phyloP scores from a whole-genome alignment of 495 filamentous ascomycete species.

The Articulospora tetracladia region DNA sequence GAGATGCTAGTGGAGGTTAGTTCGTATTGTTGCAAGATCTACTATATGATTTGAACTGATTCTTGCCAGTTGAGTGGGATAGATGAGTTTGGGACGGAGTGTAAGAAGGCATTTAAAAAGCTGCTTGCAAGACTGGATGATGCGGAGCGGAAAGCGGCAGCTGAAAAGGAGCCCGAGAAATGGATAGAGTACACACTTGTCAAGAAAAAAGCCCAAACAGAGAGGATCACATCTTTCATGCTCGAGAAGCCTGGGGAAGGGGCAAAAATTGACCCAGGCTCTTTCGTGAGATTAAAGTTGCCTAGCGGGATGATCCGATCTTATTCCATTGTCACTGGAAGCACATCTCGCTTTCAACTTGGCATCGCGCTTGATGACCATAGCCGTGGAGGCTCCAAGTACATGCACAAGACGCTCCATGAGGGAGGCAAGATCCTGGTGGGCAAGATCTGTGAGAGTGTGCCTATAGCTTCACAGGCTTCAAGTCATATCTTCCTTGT shows the following conservation, averaged over 20 bases:
- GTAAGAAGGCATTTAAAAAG: constrained; percentile 35
- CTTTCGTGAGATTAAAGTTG: constrained; percentile 41
- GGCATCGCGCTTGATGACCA: constrained; percentile 41
- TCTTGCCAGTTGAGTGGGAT: constrained; percentile 32
- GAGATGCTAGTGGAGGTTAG: constrained; percentile 40
- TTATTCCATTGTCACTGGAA: constrained; percentile 46
- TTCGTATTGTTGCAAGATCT: not conserved
- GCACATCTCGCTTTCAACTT: constrained; percentile 36
- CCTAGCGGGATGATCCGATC: constrained; percentile 30
- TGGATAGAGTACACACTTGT: constrained; percentile 43
- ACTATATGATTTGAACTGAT: not conserved
- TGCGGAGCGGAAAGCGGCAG: constrained; percentile 27
- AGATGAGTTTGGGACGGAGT: constrained; percentile 43
- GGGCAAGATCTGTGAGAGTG: constrained; percentile 35
- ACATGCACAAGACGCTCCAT: constrained; percentile 33
- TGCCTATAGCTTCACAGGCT: constrained; percentile 25
- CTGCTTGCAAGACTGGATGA: constrained; percentile 32
- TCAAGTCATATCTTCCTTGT: constrained; percentile 49
- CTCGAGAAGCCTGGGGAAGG: constrained; percentile 25
- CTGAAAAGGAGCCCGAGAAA: constrained; percentile 20
- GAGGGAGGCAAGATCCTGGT: constrained; percentile 45
- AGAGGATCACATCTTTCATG: constrained; percentile 36
- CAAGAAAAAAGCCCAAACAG: constrained; percentile 38
- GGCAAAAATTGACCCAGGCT: constrained; percentile 28
- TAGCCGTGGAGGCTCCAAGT: constrained; percentile 44